phyloP scores from a whole-genome alignment of 83 land plant genomes.

The Isoetes engelmannii region DNA sequence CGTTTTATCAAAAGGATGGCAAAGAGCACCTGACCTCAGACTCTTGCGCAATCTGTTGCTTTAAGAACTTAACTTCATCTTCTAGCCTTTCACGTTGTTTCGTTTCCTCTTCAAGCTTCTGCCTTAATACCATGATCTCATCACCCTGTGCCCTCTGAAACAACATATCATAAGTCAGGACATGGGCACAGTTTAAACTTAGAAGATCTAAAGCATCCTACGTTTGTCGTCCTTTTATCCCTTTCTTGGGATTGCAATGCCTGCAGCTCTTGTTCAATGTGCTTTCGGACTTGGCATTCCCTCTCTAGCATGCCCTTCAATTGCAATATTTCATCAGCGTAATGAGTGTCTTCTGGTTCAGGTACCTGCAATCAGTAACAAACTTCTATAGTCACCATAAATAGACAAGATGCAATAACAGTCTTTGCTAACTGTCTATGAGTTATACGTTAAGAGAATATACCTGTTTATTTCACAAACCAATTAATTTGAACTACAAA shows the following conservation, averaged over 20 bases:
- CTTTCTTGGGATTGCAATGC: constrained; percentile 26
- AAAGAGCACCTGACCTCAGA: constrained; percentile 27
- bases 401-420: not conserved
- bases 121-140: constrained; percentile 24
- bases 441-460: no score
- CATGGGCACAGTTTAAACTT: not conserved
- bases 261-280: constrained; percentile 52
- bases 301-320: constrained; percentile 43
- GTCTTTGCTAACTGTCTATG: not conserved
- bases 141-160: constrained; percentile 4
- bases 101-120: constrained; percentile 37
- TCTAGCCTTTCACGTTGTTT: constrained; percentile 38
- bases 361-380: not conserved
- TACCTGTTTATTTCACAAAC: constrained; percentile 1
- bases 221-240: not conserved
- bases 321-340: constrained; percentile 37
- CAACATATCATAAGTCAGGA: not conserved
- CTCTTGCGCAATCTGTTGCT: constrained; percentile 28
- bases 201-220: not conserved
- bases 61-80: constrained; percentile 34
- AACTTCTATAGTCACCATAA: not conserved
- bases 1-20: not conserved
- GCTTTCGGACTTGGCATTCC: constrained; percentile 42
- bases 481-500: not conserved
- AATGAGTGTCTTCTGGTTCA: constrained; percentile 3